phyloP scores from a whole-genome alignment of 306 rosid species.

The Prunus mira region DNA sequence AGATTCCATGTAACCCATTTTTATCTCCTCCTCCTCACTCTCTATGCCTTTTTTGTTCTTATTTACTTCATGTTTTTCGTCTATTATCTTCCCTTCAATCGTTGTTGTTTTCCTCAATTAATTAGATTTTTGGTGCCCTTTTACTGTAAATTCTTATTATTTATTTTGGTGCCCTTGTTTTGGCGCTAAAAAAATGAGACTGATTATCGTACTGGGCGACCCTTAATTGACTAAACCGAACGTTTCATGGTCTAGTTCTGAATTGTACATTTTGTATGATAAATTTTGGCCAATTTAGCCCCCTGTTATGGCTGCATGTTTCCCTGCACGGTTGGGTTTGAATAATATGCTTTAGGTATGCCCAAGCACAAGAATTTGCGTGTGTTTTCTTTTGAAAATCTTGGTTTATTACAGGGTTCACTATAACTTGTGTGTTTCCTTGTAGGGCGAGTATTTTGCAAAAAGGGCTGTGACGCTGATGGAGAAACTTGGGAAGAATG shows the following conservation, averaged over 20 bases:
- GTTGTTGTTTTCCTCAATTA: background rate
- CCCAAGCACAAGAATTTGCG: background rate
- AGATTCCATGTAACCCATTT: constrained; percentile 58
- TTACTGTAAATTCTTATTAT: background rate
- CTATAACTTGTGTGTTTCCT: constrained; percentile 14
- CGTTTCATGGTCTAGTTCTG: background rate
- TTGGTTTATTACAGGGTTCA: background rate
- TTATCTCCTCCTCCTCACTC: background rate
- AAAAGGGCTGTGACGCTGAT: constrained; percentile 78
- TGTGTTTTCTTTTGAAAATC: background rate
- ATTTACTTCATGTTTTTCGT: background rate
- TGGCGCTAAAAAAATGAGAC: background rate
- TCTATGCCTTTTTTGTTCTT: background rate
- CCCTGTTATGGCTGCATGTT: background rate
- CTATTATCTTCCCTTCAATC: background rate
- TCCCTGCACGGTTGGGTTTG: background rate
- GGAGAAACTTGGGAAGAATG: constrained; percentile 85
- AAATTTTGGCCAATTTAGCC: background rate
- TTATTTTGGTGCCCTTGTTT: background rate
- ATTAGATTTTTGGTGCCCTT: background rate
- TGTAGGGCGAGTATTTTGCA: constrained; percentile 95
- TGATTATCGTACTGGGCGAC: background rate
- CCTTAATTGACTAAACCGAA: background rate
- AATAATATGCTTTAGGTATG: background rate
- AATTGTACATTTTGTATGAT: background rate